Conservation (phyloP, 2,329 filamentous ascomycete species). For the Zopfia rhizophila region DNA sequence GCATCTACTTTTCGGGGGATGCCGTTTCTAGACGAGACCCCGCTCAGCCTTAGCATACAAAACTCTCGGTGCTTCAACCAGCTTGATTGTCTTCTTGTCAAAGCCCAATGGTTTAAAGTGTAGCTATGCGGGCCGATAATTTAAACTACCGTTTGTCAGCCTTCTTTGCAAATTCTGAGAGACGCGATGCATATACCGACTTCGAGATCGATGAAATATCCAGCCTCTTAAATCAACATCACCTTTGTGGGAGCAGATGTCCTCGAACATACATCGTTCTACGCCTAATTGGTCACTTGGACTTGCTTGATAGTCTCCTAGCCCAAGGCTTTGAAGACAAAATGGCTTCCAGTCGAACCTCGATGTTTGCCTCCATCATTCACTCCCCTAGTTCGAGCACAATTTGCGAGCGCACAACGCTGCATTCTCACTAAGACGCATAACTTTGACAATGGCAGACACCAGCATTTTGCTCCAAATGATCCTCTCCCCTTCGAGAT, state of each 20-base stretch:
- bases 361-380: constrained; percentile 31
- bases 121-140: too few species aligned
- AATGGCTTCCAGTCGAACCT: constrained; percentile 37
- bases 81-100: too few species aligned
- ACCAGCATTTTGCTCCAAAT: constrained; percentile 30
- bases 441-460: constrained; percentile 29
- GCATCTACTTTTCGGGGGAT: too few species aligned
- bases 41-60: too few species aligned
- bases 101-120: too few species aligned
- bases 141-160: too few species aligned
- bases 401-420: constrained; percentile 35
- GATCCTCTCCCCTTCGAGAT: constrained; percentile 34
- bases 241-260: constrained; percentile 12
- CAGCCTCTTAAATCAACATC: constrained; percentile 19
- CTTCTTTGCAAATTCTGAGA: too few species aligned
- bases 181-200: constrained; percentile 22
- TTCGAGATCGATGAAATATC: constrained; percentile 29
- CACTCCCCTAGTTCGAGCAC: constrained; percentile 14
- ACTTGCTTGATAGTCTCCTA: constrained; percentile 32
- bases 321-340: constrained; percentile 34
- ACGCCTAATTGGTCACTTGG: constrained; percentile 31
- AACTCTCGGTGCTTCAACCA: too few species aligned
- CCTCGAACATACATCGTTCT: constrained; percentile 42
- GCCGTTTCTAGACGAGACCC: too few species aligned
- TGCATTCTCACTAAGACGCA: constrained; percentile 30